Conservation (phyloP, 371 early-diverging fungal species). For the Gilbertella persicaria region DNA sequence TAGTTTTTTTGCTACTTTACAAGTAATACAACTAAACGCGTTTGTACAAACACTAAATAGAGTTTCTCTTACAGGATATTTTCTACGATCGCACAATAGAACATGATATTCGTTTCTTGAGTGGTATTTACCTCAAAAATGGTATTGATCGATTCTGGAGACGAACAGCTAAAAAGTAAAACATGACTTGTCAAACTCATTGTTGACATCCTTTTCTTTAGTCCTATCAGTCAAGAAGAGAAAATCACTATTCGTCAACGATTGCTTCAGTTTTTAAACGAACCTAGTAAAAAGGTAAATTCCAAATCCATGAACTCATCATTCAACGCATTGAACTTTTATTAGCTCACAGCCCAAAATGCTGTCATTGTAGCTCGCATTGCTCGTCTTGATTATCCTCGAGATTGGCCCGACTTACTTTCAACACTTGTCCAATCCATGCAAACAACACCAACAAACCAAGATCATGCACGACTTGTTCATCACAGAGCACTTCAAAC, state of each 20-base stretch:
- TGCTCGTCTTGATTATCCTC: slow-evolving; percentile 79
- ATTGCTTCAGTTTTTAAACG: slow-evolving; percentile 62
- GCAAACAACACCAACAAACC: slow-evolving; percentile 47
- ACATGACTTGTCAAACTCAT: too few species aligned
- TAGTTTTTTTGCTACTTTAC: slow-evolving; percentile 72
- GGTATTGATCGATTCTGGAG: slow-evolving; percentile 91
- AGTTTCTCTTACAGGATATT: slow-evolving; percentile 60
- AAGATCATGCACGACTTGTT: slow-evolving; percentile 42
- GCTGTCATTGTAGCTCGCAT: slow-evolving; percentile 78
- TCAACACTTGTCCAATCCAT: slow-evolving; percentile 61
- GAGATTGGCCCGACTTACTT: slow-evolving; percentile 81
- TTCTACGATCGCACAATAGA: slow-evolving; percentile 68
- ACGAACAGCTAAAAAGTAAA: slow-evolving; percentile 72
- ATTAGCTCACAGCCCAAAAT: slow-evolving; percentile 72
- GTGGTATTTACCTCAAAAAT: slow-evolving; percentile 85
- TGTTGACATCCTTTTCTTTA: slow-evolving; percentile 18
- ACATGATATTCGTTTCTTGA: slow-evolving; percentile 72
- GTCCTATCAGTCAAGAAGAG: slow-evolving; percentile 70
- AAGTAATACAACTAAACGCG: slow-evolving; percentile 45
- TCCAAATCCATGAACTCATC: too few species aligned
- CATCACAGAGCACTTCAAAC: slow-evolving; percentile 78
- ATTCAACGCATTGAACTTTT: not conserved
- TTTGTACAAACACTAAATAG: not conserved
- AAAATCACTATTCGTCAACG: slow-evolving; percentile 65
- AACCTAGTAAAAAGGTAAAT: slow-evolving; percentile 68